A percentile compares a stretch with the other conserved stretches of the same genome.
phyloP scores from a whole-genome alignment of 192 early-diverging fungal genomes.

The Podila clonocystis region DNA sequence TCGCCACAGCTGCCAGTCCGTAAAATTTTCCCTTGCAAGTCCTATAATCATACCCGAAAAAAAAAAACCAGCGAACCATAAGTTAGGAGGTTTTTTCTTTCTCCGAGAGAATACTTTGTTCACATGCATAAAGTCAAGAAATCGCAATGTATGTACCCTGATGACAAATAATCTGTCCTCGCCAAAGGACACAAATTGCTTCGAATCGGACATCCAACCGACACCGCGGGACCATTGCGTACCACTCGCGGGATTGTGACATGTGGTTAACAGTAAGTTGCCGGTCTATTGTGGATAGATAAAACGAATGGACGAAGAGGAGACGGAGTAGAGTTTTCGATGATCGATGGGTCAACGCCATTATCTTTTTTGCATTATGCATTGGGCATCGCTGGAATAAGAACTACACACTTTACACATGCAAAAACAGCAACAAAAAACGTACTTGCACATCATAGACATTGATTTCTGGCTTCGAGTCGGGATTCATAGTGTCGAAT shows the following conservation, averaged over 20 bases:
- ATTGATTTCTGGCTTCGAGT: neutral
- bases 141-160: conserved; percentile 9
- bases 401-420: neutral
- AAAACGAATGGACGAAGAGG: neutral
- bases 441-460: conserved; percentile 17
- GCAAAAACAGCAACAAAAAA: neutral
- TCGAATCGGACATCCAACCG: conserved; percentile 24
- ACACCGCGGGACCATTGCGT: neutral
- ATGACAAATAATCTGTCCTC: conserved; percentile 15
- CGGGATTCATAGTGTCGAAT: neutral
- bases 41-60: neutral
- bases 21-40: neutral
- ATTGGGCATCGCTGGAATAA: neutral
- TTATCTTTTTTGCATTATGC: too few relatives aligned
- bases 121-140: neutral
- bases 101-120: neutral
- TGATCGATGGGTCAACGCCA: neutral
- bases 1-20: neutral
- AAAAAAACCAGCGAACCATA: neutral
- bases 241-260: neutral
- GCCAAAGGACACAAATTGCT: conserved; percentile 11
- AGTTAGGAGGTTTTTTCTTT: neutral
- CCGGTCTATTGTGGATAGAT: conserved; percentile 1
- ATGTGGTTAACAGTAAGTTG: conserved; percentile 3
- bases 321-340: neutral